Evolutionary conservation across 345 rosid genomes (phyloP).

Genomic region (Aurinia saxatilis): DNA sequence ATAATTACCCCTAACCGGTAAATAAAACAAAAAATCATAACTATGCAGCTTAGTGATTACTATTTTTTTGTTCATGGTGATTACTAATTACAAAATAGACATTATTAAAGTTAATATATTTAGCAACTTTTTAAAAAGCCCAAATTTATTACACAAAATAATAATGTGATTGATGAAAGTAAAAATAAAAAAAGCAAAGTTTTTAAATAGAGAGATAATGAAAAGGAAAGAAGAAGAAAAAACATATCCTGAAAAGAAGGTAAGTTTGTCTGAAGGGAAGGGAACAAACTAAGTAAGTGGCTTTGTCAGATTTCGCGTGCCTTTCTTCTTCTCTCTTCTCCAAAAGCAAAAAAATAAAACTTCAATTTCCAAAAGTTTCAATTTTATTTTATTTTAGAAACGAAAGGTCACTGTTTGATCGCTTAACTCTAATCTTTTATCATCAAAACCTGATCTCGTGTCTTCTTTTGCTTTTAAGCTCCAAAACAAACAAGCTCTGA

Average conservation of each 20-base stretch:
- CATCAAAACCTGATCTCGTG: conserved; percentile 10
- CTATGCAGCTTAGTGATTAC: too few species aligned
- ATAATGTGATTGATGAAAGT: too few species aligned
- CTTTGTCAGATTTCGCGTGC: conserved; percentile 38
- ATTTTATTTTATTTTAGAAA: conserved; percentile 3
- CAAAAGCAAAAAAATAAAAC: too few species aligned
- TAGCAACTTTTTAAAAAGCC: too few species aligned
- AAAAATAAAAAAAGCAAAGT: too few species aligned
- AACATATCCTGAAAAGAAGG: conserved; percentile 34
- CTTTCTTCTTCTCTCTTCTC: neutral
- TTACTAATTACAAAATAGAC: too few species aligned
- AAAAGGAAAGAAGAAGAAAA: conserved; percentile 29
- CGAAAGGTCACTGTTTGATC: conserved; percentile 25
- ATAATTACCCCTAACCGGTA: too few species aligned
- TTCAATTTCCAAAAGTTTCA: neutral
- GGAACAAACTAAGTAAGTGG: conserved; percentile 24
- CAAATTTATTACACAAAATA: too few species aligned
- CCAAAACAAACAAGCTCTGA: conserved; percentile 34
- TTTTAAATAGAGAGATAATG: neutral
- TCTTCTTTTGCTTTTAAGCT: neutral
- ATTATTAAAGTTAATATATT: too few species aligned
- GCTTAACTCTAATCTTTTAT: conserved; percentile 11
- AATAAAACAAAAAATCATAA: too few species aligned
- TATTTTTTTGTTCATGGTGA: too few species aligned
- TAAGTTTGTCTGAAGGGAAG: conserved; percentile 29